These are phyloP conservation scores for Exophiala aquamarina DNA, from an alignment of 2,329 filamentous ascomycete species.

Conservation along the genomic window DNA sequence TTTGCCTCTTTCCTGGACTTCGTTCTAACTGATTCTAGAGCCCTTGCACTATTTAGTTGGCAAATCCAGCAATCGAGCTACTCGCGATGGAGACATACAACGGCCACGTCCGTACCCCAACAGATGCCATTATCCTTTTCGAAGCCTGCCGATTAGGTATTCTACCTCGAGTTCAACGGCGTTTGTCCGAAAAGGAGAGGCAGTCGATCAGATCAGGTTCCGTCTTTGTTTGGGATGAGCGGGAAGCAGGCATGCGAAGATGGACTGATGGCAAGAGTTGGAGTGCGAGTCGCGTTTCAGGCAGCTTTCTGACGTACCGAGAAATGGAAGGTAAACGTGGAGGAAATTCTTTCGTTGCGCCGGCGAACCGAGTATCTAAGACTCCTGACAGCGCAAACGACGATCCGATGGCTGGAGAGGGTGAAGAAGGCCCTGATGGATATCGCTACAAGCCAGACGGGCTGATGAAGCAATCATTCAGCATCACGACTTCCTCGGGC, in stretches of 20 bases:
- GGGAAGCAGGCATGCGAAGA: slow-evolving; percentile 94
- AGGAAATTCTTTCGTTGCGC: slow-evolving; percentile 65
- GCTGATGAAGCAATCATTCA: slow-evolving; percentile 99
- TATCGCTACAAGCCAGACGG: slow-evolving; percentile 96
- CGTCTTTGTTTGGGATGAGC: slow-evolving; percentile 99
- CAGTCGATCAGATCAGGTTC: slow-evolving; percentile 95
- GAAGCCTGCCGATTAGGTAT: slow-evolving; percentile 90
- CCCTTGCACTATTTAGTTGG: too few relatives aligned
- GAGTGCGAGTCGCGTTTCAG: slow-evolving; percentile 95
- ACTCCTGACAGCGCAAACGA: slow-evolving; percentile 85
- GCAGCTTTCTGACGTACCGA: slow-evolving; percentile 94
- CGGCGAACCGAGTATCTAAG: slow-evolving; percentile 61
- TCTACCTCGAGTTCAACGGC: slow-evolving; percentile 85
- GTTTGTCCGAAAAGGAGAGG: slow-evolving; percentile 93
- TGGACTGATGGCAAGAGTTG: slow-evolving; percentile 99
- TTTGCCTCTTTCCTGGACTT: too few relatives aligned
- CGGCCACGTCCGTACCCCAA: slow-evolving; percentile 91
- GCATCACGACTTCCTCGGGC: slow-evolving; percentile 86
- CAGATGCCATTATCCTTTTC: slow-evolving; percentile 97
- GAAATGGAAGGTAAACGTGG: slow-evolving; percentile 99
- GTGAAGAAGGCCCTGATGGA: slow-evolving; percentile 75
- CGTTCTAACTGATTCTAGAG: too few relatives aligned
- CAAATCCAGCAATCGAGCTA: too few relatives aligned
- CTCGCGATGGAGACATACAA: slow-evolving; percentile 87
- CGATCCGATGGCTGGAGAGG: slow-evolving; percentile 66